A percentile compares a stretch with the other conserved stretches of the same genome.
phyloP scores from a whole-genome alignment of 2,329 filamentous ascomycete species.

The Helminthosporium solani region DNA sequence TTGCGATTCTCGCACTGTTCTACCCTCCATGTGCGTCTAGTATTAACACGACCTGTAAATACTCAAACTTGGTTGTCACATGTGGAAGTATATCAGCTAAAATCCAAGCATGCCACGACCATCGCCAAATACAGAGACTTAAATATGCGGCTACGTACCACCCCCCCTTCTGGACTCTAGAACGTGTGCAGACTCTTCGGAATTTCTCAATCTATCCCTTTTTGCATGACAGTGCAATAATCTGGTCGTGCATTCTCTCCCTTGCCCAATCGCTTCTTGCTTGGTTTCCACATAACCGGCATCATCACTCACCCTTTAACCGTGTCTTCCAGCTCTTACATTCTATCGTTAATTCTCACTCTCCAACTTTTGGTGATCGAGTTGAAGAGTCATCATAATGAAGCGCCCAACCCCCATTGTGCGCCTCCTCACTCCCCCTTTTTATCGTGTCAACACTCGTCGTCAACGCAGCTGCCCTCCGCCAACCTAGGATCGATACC shows the following conservation, averaged over 20 bases:
- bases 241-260: slow-evolving; percentile 1
- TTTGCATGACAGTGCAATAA: background rate
- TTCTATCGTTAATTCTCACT: background rate
- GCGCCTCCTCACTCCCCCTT: background rate
- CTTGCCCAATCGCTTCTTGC: background rate
- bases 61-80: too few relatives aligned
- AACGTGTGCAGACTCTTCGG: too few relatives aligned
- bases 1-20: too few relatives aligned
- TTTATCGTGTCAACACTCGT: background rate
- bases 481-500: background rate
- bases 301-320: background rate
- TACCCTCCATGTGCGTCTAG: too few relatives aligned
- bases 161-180: too few relatives aligned
- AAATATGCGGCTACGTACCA: too few relatives aligned
- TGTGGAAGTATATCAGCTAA: too few relatives aligned
- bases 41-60: too few relatives aligned
- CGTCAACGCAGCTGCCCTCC: background rate
- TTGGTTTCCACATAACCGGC: background rate
- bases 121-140: too few relatives aligned
- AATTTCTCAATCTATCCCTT: too few relatives aligned
- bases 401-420: background rate
- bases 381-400: background rate
- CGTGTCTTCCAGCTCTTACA: background rate
- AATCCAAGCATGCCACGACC: too few relatives aligned
- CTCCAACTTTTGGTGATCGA: background rate